Conservation (phyloP, 257 asterid genomes). For the Linaria vulgaris region DNA sequence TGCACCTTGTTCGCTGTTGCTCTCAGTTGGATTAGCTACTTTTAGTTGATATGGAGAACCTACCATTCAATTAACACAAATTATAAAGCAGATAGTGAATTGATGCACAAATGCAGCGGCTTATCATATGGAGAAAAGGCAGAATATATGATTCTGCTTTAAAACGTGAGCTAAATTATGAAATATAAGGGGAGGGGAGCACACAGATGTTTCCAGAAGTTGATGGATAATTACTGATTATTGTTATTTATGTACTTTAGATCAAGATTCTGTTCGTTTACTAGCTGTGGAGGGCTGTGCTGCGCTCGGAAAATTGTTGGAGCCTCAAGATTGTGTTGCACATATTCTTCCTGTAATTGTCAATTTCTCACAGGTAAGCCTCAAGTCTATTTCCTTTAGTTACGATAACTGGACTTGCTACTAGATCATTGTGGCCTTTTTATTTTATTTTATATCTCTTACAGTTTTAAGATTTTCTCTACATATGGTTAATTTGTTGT, state of each 20-base stretch:
- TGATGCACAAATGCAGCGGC: not conserved
- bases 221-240: not conserved
- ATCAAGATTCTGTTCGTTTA: constrained; percentile 94
- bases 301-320: constrained; percentile 82
- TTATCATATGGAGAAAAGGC: not conserved
- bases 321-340: constrained; percentile 86
- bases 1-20: not conserved
- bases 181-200: constrained; percentile 19
- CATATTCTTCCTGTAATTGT: constrained; percentile 93
- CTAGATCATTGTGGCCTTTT: not conserved
- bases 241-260: constrained; percentile 38
- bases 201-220: not conserved
- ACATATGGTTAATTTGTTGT: constrained; percentile 15
- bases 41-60: not conserved
- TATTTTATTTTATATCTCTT: not conserved
- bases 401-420: constrained; percentile 11
- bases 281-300: constrained; percentile 97
- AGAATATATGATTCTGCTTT: not conserved
- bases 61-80: not conserved
- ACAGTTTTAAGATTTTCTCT: constrained; percentile 13
- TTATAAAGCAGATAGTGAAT: not conserved
- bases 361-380: constrained; percentile 82
- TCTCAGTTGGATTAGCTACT: not conserved
- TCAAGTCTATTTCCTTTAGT: not conserved
- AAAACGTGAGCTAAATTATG: not conserved